phyloP scores from a whole-genome alignment of 371 early-diverging fungal species.

The Mucor lusitanicus region DNA sequence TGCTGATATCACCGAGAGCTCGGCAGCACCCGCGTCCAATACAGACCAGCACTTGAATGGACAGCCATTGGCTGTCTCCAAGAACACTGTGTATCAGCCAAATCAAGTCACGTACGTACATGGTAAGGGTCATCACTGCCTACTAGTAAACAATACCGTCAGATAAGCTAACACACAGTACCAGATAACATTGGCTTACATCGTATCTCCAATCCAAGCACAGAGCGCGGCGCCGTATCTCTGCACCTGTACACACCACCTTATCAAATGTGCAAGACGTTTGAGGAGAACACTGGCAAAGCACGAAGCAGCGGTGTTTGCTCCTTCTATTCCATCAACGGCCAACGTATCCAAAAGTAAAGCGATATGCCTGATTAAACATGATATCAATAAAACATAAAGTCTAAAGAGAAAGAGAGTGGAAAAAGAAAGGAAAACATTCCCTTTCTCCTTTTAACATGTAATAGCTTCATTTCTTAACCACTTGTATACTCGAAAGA shows the following conservation, averaged over 20 bases:
- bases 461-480: conserved; percentile 11
- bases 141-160: not conserved
- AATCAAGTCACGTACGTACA: conserved; percentile 90
- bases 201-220: conserved; percentile 76
- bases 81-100: conserved; percentile 46
- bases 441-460: conserved; percentile 5
- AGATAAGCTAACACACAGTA: not conserved
- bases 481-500: conserved; percentile 25
- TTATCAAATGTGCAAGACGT: conserved; percentile 82
- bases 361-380: not conserved
- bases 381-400: not conserved
- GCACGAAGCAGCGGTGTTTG: conserved; percentile 71
- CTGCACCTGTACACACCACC: conserved; percentile 95
- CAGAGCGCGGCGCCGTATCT: conserved; percentile 72
- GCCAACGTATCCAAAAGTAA: conserved; percentile 37
- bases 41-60: conserved; percentile 24
- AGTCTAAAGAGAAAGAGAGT: conserved; percentile 2
- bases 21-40: conserved; percentile 23
- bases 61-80: conserved; percentile 29
- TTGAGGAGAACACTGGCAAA: conserved; percentile 75
- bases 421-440: conserved; percentile 8
- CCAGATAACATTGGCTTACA: conserved; percentile 87
- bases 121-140: conserved; percentile 44
- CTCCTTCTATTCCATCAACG: conserved; percentile 67
- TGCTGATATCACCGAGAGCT: conserved; percentile 6